Percentiles rank a stretch among this genome's conserved stretches.
phyloP scores from a whole-genome alignment of 192 early-diverging fungal species.

The Mortierella alpina region DNA sequence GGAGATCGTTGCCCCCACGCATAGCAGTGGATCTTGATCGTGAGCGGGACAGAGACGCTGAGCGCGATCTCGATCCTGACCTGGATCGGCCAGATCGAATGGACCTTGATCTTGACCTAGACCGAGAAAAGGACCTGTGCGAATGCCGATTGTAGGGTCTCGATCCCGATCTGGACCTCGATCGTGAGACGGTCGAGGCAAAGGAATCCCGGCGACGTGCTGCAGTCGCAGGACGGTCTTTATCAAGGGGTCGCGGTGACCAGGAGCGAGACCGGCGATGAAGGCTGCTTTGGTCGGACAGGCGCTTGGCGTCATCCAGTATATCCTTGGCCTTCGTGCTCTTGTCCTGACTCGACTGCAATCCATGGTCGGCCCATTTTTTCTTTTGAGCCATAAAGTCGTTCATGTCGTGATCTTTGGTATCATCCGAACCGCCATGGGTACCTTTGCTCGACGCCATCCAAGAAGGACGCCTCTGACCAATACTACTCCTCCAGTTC shows the following conservation, averaged over 20 bases:
- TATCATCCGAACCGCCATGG: background rate
- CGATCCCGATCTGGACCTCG: conserved; percentile 21
- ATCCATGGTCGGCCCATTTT: background rate
- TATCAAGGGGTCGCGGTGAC: conserved; percentile 15
- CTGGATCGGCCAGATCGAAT: conserved; percentile 6
- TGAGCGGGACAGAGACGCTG: conserved; percentile 7
- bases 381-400: conserved; percentile 7
- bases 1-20: background rate
- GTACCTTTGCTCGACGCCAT: conserved; percentile 17
- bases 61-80: conserved; percentile 13
- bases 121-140: background rate
- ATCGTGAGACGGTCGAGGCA: conserved; percentile 22
- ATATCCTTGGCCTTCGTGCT: background rate
- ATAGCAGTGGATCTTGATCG: background rate
- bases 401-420: background rate
- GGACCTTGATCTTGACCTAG: conserved; percentile 31
- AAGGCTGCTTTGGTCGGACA: conserved; percentile 22
- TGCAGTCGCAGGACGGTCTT: background rate
- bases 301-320: conserved; percentile 6
- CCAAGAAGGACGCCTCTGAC: conserved; percentile 46
- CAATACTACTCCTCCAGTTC: conserved; percentile 45
- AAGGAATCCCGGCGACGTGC: conserved; percentile 22
- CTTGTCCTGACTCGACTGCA: background rate
- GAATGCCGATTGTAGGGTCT: background rate
- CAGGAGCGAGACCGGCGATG: conserved; percentile 46